phyloP scores from a whole-genome alignment of 305 asterid genomes.

The Petunia hybrid region DNA sequence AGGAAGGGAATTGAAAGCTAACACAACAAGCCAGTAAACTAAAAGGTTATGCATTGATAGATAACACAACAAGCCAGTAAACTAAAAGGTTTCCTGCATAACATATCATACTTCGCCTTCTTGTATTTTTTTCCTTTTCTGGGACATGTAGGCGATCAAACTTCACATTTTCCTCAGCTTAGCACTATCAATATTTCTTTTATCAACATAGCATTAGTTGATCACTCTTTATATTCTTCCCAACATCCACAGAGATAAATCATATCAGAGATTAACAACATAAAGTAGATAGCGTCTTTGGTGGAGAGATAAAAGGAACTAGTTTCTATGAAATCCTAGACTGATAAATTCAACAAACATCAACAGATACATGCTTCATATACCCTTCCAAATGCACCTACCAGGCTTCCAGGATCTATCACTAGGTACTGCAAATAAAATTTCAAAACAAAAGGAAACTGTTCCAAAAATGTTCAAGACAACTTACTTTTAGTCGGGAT shows the following conservation, averaged over 20 bases:
- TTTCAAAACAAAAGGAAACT: slow-evolving; percentile 16
- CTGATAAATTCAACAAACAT: not conserved
- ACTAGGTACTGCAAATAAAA: not conserved
- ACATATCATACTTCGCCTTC: too few relatives aligned
- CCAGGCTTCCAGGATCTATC: not conserved
- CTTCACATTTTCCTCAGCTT: not conserved
- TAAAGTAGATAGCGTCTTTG: not conserved
- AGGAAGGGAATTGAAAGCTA: slow-evolving; percentile 8
- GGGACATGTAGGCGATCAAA: not conserved
- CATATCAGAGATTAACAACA: not conserved
- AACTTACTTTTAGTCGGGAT: not conserved
- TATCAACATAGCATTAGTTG: not conserved
- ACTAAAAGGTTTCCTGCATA: too few relatives aligned
- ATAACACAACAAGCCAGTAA: too few relatives aligned
- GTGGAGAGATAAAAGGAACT: not conserved
- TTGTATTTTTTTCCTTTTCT: too few relatives aligned
- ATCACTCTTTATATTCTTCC: not conserved
- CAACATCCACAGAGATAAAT: not conserved
- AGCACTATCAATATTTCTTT: not conserved
- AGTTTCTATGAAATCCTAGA: not conserved
- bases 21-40: too few relatives aligned
- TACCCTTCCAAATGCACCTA: not conserved
- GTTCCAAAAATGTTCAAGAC: not conserved
- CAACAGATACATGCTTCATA: not conserved
- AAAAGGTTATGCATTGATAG: too few relatives aligned